phyloP scores from a whole-genome alignment of 306 rosid species.

The Erythrophleum fordii region DNA sequence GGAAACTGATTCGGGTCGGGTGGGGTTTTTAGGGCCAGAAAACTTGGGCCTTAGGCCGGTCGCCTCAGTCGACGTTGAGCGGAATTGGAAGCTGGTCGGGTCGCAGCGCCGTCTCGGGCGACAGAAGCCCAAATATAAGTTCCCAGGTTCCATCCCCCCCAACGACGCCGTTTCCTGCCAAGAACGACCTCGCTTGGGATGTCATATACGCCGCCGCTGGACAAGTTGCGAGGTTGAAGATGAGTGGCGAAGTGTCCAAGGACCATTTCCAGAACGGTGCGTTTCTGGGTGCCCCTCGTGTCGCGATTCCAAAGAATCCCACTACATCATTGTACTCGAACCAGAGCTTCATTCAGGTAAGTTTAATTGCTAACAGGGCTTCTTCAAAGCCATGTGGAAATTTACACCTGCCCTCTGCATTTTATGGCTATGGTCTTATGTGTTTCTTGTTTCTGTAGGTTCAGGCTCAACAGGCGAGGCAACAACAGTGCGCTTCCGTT shows the following conservation, averaged over 20 bases:
- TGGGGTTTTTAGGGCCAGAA: conserved; percentile 8
- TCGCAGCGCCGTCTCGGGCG: conserved; percentile 56
- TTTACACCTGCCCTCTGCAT: not conserved
- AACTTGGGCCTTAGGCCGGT: conserved; percentile 50
- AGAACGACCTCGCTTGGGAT: conserved; percentile 66
- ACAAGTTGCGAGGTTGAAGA: conserved; percentile 79
- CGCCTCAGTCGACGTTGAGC: conserved; percentile 82
- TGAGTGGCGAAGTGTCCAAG: conserved; percentile 42
- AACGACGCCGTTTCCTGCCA: conserved; percentile 55
- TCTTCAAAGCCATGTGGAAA: not conserved
- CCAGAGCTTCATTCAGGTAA: conserved; percentile 47
- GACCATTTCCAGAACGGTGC: conserved; percentile 42
- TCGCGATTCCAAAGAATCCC: conserved; percentile 21
- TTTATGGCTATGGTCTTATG: not conserved
- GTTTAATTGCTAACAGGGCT: not conserved
- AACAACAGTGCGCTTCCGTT: conserved; percentile 44
- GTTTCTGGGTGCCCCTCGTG: conserved; percentile 31
- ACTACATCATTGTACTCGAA: conserved; percentile 32
- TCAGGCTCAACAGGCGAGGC: conserved; percentile 30
- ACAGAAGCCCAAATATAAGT: conserved; percentile 71
- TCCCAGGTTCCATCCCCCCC: conserved; percentile 81
- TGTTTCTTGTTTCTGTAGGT: conserved; percentile 22
- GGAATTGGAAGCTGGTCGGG: conserved; percentile 81
- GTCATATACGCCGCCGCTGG: conserved; percentile 80
- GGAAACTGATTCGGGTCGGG: not conserved